Conservation (phyloP, 2,329 filamentous ascomycete genomes). For the Epichloe aotearoae region DNA sequence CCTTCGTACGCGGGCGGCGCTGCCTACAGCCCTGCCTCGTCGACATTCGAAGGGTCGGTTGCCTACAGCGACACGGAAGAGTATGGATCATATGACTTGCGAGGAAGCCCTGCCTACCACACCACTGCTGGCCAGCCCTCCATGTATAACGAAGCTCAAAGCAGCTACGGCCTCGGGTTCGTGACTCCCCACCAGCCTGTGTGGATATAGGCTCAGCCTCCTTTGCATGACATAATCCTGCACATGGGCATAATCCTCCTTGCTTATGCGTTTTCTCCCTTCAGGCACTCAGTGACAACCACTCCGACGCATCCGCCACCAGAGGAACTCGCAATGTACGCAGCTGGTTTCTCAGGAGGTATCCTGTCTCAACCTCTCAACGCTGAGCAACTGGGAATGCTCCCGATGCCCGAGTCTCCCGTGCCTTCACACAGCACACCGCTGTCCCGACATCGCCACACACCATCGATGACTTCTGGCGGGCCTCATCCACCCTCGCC, state of each 20-base stretch:
- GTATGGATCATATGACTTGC: slow-evolving; percentile 35
- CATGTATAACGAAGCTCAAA: slow-evolving; percentile 30
- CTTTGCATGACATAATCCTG: slow-evolving; percentile 17
- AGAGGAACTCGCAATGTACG: slow-evolving; percentile 25
- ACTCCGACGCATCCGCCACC: slow-evolving; percentile 31
- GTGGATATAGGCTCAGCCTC: slow-evolving; percentile 42
- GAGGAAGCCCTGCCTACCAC: slow-evolving; percentile 23
- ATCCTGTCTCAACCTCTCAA: slow-evolving; percentile 31
- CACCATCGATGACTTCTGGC: slow-evolving; percentile 20
- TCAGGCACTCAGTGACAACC: slow-evolving; percentile 36
- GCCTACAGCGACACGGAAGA: slow-evolving; percentile 51
- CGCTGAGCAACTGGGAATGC: slow-evolving; percentile 29
- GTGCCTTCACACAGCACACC: slow-evolving; percentile 20
- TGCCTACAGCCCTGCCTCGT: slow-evolving; percentile 49
- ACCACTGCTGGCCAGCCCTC: slow-evolving; percentile 33
- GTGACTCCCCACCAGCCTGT: slow-evolving; percentile 49
- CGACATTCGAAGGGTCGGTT: slow-evolving; percentile 48
- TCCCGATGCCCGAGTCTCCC: slow-evolving; percentile 33
- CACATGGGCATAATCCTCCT: slow-evolving; percentile 22
- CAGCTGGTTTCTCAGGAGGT: slow-evolving; percentile 23
- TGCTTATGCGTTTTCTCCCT: slow-evolving; percentile 19
- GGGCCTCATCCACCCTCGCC: slow-evolving; percentile 23
- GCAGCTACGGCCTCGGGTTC: slow-evolving; percentile 38
- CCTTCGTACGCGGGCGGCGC: slow-evolving; percentile 41
- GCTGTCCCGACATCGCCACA: slow-evolving; percentile 25